Evolutionary conservation across 2,329 filamentous ascomycete species (phyloP), one percentile per base, ranked within the genome.

Genomic region (Aquanectria penicillioides): DNA sequence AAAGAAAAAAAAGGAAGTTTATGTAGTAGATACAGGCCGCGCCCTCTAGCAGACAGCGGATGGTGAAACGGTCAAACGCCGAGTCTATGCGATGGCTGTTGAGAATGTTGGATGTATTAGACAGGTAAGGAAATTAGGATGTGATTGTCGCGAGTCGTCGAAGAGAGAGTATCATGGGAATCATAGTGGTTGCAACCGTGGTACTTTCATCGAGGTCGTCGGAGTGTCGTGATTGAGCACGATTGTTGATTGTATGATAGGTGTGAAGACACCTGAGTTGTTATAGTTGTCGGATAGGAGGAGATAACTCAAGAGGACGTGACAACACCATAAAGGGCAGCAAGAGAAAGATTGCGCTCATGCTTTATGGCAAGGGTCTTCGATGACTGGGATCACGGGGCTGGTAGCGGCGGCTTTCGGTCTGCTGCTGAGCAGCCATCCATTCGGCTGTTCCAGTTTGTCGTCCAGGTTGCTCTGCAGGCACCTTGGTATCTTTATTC

Each of bases 401-500:
- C 40, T 80, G 77, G 55, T 75, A 79, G 31, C 75, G 76, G 38
- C 74, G 73, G 58, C 74, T 71, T 52, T 72, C 75, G 18, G 74
- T 75, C 62, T 77, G 77, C 67, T 81, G 78, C 57, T 81, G 77
- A 56, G 83, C 80, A 49, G 79, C 77, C 52, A 81, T 65, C 80
- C 82, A 85, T 68, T 85, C 82, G 13, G 81, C 71, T 34, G 81
- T 80, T 40, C 81, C 81, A 43, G 76, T 80, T 62, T 84, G 82
- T 63, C 80, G 75, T 26, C 75, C 80, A n/a, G 82, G 84, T 63
- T 86, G 82, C 73, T 89, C 86, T 33, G 81, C 82, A 58, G 86
- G 86, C 62, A 86, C 58, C 73, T 89, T 89, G 64, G 84, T 81
- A 61, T 89, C 86, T 43, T 85, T 83, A 57, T 75, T 74, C 6